Evolutionary conservation across 495 filamentous ascomycete species (phyloP), one percentile per base, ranked within the genome.

Genomic region (Talaromyces nanjingensis): DNA sequence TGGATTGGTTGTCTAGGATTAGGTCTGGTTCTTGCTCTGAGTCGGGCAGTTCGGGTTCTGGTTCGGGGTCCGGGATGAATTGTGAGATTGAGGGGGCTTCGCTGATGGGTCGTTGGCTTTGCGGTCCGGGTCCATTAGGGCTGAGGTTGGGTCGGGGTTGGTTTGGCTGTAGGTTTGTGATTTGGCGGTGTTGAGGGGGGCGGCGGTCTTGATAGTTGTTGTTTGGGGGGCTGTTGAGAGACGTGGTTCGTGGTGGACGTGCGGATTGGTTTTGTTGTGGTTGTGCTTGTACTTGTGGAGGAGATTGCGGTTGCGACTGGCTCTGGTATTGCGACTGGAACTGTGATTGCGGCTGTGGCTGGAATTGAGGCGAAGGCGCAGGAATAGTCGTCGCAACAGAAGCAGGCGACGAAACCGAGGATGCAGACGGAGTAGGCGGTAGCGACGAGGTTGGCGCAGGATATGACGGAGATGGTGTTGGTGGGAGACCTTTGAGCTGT

Each of bases 51-150:
- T 69, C 70, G 7, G 64, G 64, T 12, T 62, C 60, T 18, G 60
- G 60, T n/a, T 78, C 76, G 4, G 73, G 73, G 9, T 74, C 74
- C 3, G 76, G 76, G 29, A 79, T 76, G 68, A 74, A 77, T 59
- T 73, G 72, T 64, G 77, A 77, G 27, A 76, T 54, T 6, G 73
- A 72, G 58, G 67, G 64, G 37, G 69, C 70, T 18, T 67, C 65
- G 49, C 59, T 59, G 24, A 52, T 20, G 39, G 69, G 62, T 11
- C 64, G 54, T 27, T 59, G 52, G 18, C 62, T 42, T 42, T 59
- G 53, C 63, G 37, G 12, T 16, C 11, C 11, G 5, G 37, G 14
- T 52, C 14, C 56, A 16, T 56, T 27, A 56, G 52, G 62, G 20
- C 22, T 56, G 24, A 56, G 34, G 18, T 27, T 55, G 29, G 24